Evolutionary conservation across 495 filamentous ascomycete genomes (phyloP), one percentile per base, ranked within the genome.

Genomic region (Aspergillus funiculosus): DNA sequence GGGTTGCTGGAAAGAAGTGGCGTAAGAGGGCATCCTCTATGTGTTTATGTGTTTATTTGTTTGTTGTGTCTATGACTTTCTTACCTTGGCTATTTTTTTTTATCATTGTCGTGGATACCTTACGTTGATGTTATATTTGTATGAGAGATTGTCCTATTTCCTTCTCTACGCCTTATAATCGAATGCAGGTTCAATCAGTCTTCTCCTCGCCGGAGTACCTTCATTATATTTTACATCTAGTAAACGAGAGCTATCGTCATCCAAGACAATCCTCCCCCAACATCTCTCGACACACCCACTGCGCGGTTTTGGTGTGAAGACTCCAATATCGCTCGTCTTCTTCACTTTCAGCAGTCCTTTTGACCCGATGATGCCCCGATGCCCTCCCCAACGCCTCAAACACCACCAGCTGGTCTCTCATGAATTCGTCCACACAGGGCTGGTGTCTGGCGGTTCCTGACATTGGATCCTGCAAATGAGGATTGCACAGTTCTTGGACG

Each of bases 381-480:
- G 10, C 22, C 41, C 60, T 20, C 7, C 58, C 83, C 31, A 95
- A 65, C 20, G 82, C 83, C 57, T 94, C 86, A 54, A 90, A 94
- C 3, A 92, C 72, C 1, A 90, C 78, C 38, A 94, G 54, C 54
- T 94, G 89, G 62, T 94, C 89, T 59, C 86, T 76, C 58, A 90
- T 76, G 53, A 80, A 68, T 56, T 79, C 75, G 59, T 94, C 88
- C 6, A 89, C 78, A 43, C 64, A 67, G 0, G 66, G 52, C 28
- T 48, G 57, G 30, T 45, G 39, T 13, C 13, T 7, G 3, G 15
- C 39, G 4, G 22, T 11, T 13, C 7, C 27, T 15, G 34, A 29
- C 8, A 20, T 2, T 17, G 8, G n/a, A 5, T 27, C 24, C n/a
- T 51, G 42, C 37, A 52, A 4, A 20, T 41, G 6, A 6, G 46